A percentile compares a stretch with the other conserved stretches of the same genome.
Evolutionary conservation across 2,329 filamentous ascomycete species (phyloP).

Genomic region (Nectriaceae sp.): DNA sequence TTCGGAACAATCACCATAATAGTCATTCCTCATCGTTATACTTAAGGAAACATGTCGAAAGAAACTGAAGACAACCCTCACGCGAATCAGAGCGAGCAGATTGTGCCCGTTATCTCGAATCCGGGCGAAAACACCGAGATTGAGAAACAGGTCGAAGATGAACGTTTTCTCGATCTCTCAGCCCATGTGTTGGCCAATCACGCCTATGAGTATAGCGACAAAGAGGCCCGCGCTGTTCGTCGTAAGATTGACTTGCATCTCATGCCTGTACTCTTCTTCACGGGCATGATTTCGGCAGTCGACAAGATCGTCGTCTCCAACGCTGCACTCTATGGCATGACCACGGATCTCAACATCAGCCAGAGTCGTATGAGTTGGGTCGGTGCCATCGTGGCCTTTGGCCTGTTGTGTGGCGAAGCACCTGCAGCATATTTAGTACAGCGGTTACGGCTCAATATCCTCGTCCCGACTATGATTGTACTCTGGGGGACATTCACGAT

Average conservation of each 20-base stretch:
- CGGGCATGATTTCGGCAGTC: slow-evolving; percentile 4
- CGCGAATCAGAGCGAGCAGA: no score
- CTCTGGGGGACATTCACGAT: slow-evolving; percentile 38
- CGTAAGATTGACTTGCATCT: slow-evolving; percentile 13
- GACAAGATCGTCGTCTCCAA: slow-evolving; percentile 17
- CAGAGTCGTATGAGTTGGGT: slow-evolving; percentile 16
- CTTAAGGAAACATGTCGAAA: no score
- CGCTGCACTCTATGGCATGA: slow-evolving; percentile 13
- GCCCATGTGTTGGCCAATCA: no score
- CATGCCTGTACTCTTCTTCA: slow-evolving; percentile 10
- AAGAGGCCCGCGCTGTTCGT: slow-evolving; percentile 6
- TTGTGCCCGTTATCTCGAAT: no score
- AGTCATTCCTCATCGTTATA: no score
- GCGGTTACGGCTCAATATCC: slow-evolving; percentile 3
- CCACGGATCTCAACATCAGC: slow-evolving; percentile 4
- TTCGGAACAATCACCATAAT: no score
- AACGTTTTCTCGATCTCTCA: no score
- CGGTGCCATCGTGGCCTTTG: slow-evolving; percentile 15
- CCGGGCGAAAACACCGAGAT: no score
- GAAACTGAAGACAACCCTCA: no score
- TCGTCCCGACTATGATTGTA: not conserved
- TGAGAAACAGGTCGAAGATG: no score
- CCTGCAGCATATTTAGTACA: slow-evolving; percentile 7
- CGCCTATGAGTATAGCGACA: no score
- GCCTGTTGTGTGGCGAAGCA: slow-evolving; percentile 7